phyloP scores from a whole-genome alignment of 768 basidiomycete genomes.

The Boletellus ananas region DNA sequence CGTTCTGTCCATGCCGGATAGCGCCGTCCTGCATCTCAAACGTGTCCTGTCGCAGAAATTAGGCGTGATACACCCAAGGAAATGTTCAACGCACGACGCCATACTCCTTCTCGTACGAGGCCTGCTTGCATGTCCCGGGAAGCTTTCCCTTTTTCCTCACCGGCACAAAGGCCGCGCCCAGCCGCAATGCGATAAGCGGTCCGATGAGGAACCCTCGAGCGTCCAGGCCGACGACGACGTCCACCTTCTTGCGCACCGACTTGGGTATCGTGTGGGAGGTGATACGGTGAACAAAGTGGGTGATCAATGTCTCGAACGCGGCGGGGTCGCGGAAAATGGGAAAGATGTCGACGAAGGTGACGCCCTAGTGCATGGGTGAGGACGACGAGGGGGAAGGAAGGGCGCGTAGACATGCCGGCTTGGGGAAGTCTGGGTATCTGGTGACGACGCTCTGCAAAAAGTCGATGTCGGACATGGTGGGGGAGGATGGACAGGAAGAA shows the following conservation, averaged over 20 bases:
- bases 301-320: constrained; percentile 87
- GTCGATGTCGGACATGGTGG: constrained; percentile 72
- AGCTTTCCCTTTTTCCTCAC: constrained; percentile 93
- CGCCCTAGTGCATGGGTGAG: constrained; percentile 50
- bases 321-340: constrained; percentile 85
- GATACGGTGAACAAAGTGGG: constrained; percentile 82
- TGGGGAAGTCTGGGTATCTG: constrained; percentile 77
- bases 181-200: constrained; percentile 83
- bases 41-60: constrained; percentile 56
- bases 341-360: constrained; percentile 93
- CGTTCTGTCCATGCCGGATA: constrained; percentile 77
- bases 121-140: constrained; percentile 77
- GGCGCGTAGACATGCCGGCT: constrained; percentile 56
- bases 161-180: constrained; percentile 94
- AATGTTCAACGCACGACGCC: constrained; percentile 55
- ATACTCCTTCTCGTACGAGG: constrained; percentile 89
- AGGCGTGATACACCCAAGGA: not conserved
- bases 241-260: constrained; percentile 64
- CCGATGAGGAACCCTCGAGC: constrained; percentile 95
- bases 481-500: constrained; percentile 1
- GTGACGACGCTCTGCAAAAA: constrained; percentile 60
- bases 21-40: constrained; percentile 94
- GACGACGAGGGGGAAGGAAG: not conserved
- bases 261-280: constrained; percentile 70
- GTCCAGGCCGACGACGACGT: constrained; percentile 93